Percentiles rank a stretch among this genome's conserved stretches.
Evolutionary conservation across 495 filamentous ascomycete species (phyloP).

Genomic region (Endocarpon pusillum): DNA sequence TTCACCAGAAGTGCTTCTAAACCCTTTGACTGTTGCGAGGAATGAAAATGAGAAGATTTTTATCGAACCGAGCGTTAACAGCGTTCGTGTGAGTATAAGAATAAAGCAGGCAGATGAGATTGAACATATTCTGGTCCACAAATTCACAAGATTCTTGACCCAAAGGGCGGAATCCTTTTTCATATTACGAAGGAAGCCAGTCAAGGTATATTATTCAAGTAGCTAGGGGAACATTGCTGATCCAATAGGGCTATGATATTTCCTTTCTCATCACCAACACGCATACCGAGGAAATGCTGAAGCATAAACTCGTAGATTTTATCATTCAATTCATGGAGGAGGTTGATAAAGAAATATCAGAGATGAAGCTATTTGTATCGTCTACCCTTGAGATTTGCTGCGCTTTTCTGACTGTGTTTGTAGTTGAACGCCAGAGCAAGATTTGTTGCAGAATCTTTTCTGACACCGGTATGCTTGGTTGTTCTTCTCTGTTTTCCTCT

Average conservation of each 20-base stretch:
- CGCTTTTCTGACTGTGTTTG: not conserved
- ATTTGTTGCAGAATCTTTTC: constrained; percentile 95
- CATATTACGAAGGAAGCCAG: constrained; percentile 82
- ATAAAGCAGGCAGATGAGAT: constrained; percentile 99
- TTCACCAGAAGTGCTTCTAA: constrained; percentile 88
- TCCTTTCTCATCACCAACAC: constrained; percentile 97
- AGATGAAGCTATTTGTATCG: constrained; percentile 99
- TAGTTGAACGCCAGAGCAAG: constrained; percentile 93
- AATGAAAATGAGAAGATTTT: constrained; percentile 81
- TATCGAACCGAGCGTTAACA: constrained; percentile 92
- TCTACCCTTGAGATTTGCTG: constrained; percentile 26
- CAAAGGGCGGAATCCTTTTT: constrained; percentile 97
- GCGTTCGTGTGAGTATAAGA: constrained; percentile 84
- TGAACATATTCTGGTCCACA: constrained; percentile 91
- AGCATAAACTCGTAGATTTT: constrained; percentile 96
- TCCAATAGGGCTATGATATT: constrained; percentile 83
- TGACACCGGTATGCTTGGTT: constrained; percentile 61
- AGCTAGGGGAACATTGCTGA: constrained; percentile 6
- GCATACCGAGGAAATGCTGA: constrained; percentile 95
- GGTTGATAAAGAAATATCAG: constrained; percentile 97
- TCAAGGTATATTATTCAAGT: constrained; percentile 45
- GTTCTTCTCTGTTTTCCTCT: not conserved
- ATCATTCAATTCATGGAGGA: constrained; percentile 99
- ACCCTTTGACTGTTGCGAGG: constrained; percentile 68
- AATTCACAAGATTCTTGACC: constrained; percentile 90